Base-by-base conservation (phyloP, 208 protist genomes). In the Leishmania gerbilli region DNA sequence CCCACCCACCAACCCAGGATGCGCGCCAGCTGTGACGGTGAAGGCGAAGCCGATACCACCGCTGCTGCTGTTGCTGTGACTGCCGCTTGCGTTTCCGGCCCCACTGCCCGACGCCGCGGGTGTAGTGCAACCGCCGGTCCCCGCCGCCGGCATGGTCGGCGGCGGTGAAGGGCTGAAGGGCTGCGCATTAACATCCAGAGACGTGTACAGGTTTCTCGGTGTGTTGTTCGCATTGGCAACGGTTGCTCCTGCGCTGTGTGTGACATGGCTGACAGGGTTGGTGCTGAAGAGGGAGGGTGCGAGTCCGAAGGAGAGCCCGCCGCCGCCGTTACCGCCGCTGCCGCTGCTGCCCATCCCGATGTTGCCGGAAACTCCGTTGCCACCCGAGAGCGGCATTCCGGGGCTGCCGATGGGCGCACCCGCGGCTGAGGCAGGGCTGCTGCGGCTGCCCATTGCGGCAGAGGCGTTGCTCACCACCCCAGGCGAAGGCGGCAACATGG, bases 171-270 rank as follows among this genome's bases (percentile, higher is more conserved):
- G 90, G 9, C 83, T 91, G 80, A 90, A 93, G 45, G 90, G 88
- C 74, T 87, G 84, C 24, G 90, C 90, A 71, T 93, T 91, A 40
- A 74, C 87, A 75, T 93, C 90, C n/a, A 93, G 79, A 51, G 83
- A 79, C 3, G 80, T 82, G 78, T 80, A 88, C 45, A 88, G 58
- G 80, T 55, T 85, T 77, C 21, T 79, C 1, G 76, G 56, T 31
- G 45, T 75, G 78, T 62, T 56, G 45, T 51, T 60, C 31, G 42
- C 53, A 11, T 71, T 80, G 77, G 42, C 49, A 21, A 47, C 64
- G 31, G 64, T 45, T 31, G 72, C 74, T 27, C 82, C 74, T 27
- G 19, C 56, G 19, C 51, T 55, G 68, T 67, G 47, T 31, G 77
- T 79, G 71, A 55, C 65, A 77, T 74, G 77, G 81, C 74, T 85